Evolutionary conservation across 2,329 filamentous ascomycete genomes (phyloP), one percentile per base, ranked within the genome.

Genomic region (Magnaporthiopsis poae): DNA sequence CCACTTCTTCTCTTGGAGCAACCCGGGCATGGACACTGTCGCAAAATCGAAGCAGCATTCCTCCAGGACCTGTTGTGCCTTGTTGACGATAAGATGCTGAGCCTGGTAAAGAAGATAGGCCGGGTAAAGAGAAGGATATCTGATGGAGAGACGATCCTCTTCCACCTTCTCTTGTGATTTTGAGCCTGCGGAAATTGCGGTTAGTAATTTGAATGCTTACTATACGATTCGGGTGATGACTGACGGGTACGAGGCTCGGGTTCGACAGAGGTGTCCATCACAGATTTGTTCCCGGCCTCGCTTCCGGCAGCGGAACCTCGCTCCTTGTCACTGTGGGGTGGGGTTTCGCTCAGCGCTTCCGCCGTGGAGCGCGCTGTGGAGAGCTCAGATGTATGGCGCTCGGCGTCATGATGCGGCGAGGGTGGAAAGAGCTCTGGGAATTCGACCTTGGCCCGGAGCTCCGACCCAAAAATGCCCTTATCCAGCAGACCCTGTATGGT

Each of bases 31-130:
- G 73, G 73, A 75, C 65, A 71, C 73, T n/a, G 67, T 70, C 29
- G 72, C 71, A 64, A 78, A 79, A 9, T 78, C 73, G 68, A 77
- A 80, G 69, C 76, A 80, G 66, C 73, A 75, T 66, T 76, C 74
- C 68, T 80, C 77, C 5, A 79, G 72, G 25, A 78, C 62, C 9
- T 70, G 67, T 68, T 79, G 77, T 9, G 71, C 69, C 59, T 71
- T 73, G 36, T 70, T 75, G n/a, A 79, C 72, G 59, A 80, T 73
- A 2, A 72, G 63, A 70, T 79, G 76, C 66, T 79, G 76, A 3
- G 74, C 68, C 36, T 70, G 69, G 68, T 76, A 79, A 5, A 75
- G 75, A 15, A 79, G 68, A 39, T 71, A 75, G 0, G 71, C 71
- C 0, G 76, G 75, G 66, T 75, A 74, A 7, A 76, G 66, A 2